These are phyloP conservation scores for Nakaseomyces sp. DNA, from an alignment of 1,139 yeast genomes.

Conservation along the genomic window DNA sequence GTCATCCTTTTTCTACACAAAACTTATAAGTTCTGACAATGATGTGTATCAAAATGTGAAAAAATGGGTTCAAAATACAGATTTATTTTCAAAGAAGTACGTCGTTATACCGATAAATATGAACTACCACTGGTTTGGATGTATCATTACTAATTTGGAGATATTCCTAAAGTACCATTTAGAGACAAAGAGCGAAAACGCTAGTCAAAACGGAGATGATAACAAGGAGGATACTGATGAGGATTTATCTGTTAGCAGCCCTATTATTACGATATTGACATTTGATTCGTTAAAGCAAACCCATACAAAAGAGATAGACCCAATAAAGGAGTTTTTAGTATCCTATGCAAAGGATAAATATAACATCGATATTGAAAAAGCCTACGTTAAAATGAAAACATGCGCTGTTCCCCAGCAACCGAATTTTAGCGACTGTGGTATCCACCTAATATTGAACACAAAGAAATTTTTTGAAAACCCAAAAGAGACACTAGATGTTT, in stretches of 20 bases:
- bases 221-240: constrained; percentile 10
- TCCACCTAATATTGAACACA: constrained; percentile 78
- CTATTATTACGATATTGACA: constrained; percentile 49
- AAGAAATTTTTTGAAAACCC: constrained; percentile 53
- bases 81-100: constrained; percentile 51
- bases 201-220: constrained; percentile 6
- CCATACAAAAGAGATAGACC: constrained; percentile 46
- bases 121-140: constrained; percentile 80
- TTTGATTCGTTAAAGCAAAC: constrained; percentile 68
- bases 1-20: constrained; percentile 78
- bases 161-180: constrained; percentile 11
- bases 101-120: constrained; percentile 79
- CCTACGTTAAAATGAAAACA: constrained; percentile 36
- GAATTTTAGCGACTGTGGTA: constrained; percentile 91
- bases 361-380: constrained; percentile 39
- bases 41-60: constrained; percentile 56
- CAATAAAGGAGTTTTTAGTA: constrained; percentile 55
- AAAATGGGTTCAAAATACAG: constrained; percentile 71
- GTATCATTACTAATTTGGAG: constrained; percentile 48
- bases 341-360: constrained; percentile 64
- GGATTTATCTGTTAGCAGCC: constrained; percentile 17
- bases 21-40: constrained; percentile 38
- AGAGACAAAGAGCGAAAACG: constrained; percentile 7
- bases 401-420: constrained; percentile 76
- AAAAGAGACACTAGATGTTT: constrained; percentile 40